phyloP scores from a whole-genome alignment of 257 asterid species.

The Nicotiana otophora region DNA sequence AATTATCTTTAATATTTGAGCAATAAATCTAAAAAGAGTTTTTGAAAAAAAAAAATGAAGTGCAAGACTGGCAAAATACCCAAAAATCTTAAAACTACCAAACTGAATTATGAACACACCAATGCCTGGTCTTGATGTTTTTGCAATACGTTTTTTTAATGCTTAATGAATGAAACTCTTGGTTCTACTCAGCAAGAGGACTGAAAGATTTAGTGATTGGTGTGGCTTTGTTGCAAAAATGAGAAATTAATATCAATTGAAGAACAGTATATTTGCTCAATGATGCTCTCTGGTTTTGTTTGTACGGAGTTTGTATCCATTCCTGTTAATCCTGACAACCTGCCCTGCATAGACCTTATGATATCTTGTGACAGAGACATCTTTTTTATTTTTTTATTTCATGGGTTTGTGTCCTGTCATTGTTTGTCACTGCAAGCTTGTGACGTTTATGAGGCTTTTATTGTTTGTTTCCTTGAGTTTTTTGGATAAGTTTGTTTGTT shows the following conservation, averaged over 20 bases:
- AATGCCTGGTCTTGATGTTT: not conserved
- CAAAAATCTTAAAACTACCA: not conserved
- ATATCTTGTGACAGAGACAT: not conserved
- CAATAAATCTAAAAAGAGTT: not conserved
- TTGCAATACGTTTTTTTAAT: not conserved
- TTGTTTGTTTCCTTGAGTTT: not conserved
- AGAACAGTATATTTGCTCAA: not conserved
- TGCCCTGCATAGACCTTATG: not conserved
- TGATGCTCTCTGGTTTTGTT: not conserved
- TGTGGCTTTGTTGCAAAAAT: not conserved
- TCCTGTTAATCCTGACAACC: not conserved
- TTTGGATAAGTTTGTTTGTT: not conserved
- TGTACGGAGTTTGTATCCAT: not conserved
- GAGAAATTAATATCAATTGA: not conserved
- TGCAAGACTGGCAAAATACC: not conserved
- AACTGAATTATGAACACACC: not conserved
- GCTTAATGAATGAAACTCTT: not conserved
- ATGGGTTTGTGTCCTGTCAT: not conserved
- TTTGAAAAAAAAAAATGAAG: not conserved
- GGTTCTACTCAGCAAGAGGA: not conserved
- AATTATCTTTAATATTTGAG: not conserved
- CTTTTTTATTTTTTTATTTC: not conserved
- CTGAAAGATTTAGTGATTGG: not conserved
- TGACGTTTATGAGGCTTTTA: not conserved
- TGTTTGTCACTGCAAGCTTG: too few relatives aligned